Evolutionary conservation across 2,329 filamentous ascomycete species (phyloP), one percentile per base, ranked within the genome.

Genomic region (Neofusicoccum parvum): DNA sequence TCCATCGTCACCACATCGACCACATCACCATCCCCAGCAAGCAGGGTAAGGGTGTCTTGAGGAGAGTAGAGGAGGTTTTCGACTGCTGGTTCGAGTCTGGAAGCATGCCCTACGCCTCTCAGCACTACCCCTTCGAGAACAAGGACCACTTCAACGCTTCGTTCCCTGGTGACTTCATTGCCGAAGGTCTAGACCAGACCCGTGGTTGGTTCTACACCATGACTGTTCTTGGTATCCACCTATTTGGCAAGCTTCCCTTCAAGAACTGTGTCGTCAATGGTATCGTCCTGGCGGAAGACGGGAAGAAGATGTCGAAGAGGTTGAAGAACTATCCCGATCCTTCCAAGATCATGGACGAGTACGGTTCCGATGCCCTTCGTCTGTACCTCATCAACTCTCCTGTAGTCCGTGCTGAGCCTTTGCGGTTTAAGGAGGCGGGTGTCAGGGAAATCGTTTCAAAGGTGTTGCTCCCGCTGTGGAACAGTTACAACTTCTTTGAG

Each of bases 271-370:
- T 97, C n/a, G 93, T 97, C 68, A 97, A 96, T 74, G 94, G 94
- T 58, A 95, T 97, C 68, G 93, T 97, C 4, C 85, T 97, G 46
- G 94, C 94, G 0, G 93, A 96, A 76, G 92, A 97, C 73, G 94
- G 94, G 65, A 97, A 97, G 84, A 98, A 98, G 84, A 98, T 98
- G 94, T 97, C 93, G 6, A 98, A 98, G 80, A 88, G 94, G 63
- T 83, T 97, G 66, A 96, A 97, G 82, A 98, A 98, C 79, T 98
- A 97, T 78, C 94, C 94, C 0, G 93, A 97, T 73, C 94, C 94
- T 11, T 83, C 82, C 65, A 81, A 92, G 60, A 87, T 98, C 70
- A 95, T 97, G 85, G 81, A 90, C 66, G 90, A 90, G 73, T 96
- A 96, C 75, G 94, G 94, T 20, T 94, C 93, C 1, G 94, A 98